Evolutionary conservation across 805 yeast genomes (phyloP).

Genomic region (Monosporozyma unispora): DNA sequence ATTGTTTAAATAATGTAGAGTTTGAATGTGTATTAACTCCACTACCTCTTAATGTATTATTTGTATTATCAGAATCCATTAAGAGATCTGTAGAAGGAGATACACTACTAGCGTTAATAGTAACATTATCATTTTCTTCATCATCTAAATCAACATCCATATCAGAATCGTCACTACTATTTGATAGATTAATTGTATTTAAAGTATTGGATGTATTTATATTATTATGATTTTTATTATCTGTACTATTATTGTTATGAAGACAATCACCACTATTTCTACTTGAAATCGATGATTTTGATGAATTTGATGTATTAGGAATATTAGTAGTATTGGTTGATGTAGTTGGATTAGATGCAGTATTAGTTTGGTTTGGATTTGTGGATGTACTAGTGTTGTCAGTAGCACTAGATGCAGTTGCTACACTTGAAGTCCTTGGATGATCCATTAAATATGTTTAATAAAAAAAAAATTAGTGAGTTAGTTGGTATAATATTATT

Average conservation of each 20-base stretch:
- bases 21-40: background rate
- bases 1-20: conserved; percentile 22
- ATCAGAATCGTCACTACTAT: background rate
- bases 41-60: background rate
- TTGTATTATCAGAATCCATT: background rate
- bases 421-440: background rate
- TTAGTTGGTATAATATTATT: too few relatives aligned
- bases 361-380: background rate
- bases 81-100: background rate
- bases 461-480: too few relatives aligned
- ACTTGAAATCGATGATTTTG: background rate
- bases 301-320: background rate
- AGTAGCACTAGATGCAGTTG: background rate
- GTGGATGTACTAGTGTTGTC: background rate
- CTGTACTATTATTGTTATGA: background rate
- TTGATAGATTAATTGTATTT: background rate
- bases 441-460: background rate
- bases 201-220: background rate
- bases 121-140: background rate
- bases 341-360: background rate
- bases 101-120: background rate
- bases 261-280: background rate
- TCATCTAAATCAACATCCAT: background rate
- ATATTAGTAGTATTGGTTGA: background rate
- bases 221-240: background rate